phyloP scores from a whole-genome alignment of 768 basidiomycete genomes.

The Rhodotorula kratochvilovae region DNA sequence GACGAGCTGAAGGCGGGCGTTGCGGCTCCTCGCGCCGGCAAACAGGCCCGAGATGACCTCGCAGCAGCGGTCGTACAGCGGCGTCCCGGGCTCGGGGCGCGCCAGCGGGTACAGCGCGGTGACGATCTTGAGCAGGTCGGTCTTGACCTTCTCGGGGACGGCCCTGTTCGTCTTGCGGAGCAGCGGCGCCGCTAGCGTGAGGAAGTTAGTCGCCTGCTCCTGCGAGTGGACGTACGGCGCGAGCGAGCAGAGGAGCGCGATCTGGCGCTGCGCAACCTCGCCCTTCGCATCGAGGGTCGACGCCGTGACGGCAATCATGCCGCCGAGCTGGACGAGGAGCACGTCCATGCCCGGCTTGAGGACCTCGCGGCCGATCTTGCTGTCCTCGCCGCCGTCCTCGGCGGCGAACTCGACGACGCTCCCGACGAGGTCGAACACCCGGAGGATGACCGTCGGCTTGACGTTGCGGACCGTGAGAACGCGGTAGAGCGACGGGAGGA shows the following conservation, averaged over 20 bases:
- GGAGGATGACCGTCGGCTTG: conserved; percentile 73
- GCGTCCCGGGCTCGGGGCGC: conserved; percentile 26
- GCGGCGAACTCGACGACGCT: conserved; percentile 54
- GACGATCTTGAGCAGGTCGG: conserved; percentile 69
- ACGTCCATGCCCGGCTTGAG: conserved; percentile 66
- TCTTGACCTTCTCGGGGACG: conserved; percentile 80
- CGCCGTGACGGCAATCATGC: conserved; percentile 61
- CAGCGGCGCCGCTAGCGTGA: conserved; percentile 70
- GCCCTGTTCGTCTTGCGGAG: conserved; percentile 69
- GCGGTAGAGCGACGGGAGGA: conserved; percentile 72
- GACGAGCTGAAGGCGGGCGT: conserved; percentile 65
- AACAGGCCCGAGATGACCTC: conserved; percentile 70
- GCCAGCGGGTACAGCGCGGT: conserved; percentile 60
- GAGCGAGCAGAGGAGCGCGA: conserved; percentile 71
- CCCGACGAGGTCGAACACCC: conserved; percentile 80
- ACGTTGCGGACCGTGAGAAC: conserved; percentile 78
- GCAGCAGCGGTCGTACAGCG: conserved; percentile 50
- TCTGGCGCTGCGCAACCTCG: conserved; percentile 70
- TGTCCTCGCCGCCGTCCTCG: conserved; percentile 54
- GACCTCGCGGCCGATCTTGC: conserved; percentile 54
- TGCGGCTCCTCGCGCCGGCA: conserved; percentile 66
- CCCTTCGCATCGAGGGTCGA: conserved; percentile 46
- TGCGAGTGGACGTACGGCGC: conserved; percentile 68
- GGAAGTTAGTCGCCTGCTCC: conserved; percentile 66
- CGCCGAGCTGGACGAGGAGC: conserved; percentile 67